These are phyloP conservation scores for Ceratobasidium sp. DNA, from an alignment of 1,284 basidiomycete species.

Conservation along the genomic window DNA sequence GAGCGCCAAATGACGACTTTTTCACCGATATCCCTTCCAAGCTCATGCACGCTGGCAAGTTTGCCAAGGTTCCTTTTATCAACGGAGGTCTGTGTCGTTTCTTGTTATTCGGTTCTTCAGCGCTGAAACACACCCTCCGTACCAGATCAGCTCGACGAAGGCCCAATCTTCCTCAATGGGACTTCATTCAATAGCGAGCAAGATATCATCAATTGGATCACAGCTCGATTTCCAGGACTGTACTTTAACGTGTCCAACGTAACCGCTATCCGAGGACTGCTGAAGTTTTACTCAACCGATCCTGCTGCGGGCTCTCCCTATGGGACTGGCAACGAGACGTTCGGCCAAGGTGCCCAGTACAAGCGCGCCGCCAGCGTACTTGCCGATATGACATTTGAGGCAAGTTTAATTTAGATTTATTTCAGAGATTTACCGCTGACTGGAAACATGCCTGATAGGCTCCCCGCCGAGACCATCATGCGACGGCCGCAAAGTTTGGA, in stretches of 20 bases:
- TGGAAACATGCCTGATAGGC: background rate
- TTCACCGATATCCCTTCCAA: constrained; percentile 55
- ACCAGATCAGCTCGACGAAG: constrained; percentile 44
- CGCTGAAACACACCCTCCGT: background rate
- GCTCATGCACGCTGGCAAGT: constrained; percentile 54
- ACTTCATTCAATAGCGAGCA: constrained; percentile 6
- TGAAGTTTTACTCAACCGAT: constrained; percentile 37
- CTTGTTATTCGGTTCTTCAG: background rate
- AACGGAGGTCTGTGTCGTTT: constrained; percentile 52
- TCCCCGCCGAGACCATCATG: constrained; percentile 21
- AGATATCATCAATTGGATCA: constrained; percentile 30
- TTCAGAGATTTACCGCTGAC: background rate
- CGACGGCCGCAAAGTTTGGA: constrained; percentile 28
- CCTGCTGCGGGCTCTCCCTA: constrained; percentile 41
- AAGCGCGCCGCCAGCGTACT: constrained; percentile 36
- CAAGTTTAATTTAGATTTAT: constrained; percentile 1
- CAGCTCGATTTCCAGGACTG: background rate
- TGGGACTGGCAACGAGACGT: constrained; percentile 26
- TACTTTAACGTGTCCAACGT: background rate
- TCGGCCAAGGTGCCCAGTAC: constrained; percentile 30
- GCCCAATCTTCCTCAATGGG: constrained; percentile 24
- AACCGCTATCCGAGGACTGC: background rate
- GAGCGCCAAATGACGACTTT: constrained; percentile 56
- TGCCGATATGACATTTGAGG: constrained; percentile 36
- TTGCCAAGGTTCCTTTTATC: constrained; percentile 58